Evolutionary conservation across 352 stramenopile species (phyloP), one percentile per base, ranked within the genome.

Genomic region (Labyrinthula sp.): DNA sequence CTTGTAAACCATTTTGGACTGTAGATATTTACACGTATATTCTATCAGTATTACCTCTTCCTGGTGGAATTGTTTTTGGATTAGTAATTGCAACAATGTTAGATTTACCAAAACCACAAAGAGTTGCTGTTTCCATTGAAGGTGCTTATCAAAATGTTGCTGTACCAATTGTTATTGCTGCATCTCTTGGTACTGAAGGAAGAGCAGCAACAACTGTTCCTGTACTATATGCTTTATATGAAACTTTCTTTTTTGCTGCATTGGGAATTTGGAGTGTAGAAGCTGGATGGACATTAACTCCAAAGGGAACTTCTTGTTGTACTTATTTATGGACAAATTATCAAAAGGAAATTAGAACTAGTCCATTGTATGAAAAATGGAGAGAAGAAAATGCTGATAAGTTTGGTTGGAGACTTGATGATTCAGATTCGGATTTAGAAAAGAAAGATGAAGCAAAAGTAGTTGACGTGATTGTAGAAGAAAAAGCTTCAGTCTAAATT

Each of bases 11-110:
- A 10, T 35, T 35, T 3, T 52, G 43, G 43, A 33, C 40, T 12
- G 31, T 45, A 22, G 9, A 55, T 9, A 9, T 29, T 7, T 48
- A 73, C 26, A 7, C 43, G n/a, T 52, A 52, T 22, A 24, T 39
- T 1, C 31, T 15, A 31, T 45, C 33, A 0, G 17, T 52, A 3
- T 12, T 52, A 9, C 43, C 43, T 4, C 31, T 52, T 3, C 15
- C 43, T 15, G 23, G 33, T 2, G 43, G 43, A 24, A 27, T 52
- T 12, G 0, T 31, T 9, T 1, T 52, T 9, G 10, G 31, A 3
- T 33, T 52, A 35, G 34, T 12, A 15, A 39, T 54, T 30, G 30
- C 43, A n/a, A 23, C 30, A 2, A 31, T 52, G 14, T 31, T 35
- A 9, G 10, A 35, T 24, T 35, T 52, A 9, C 43, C 43, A n/a